Evolutionary conservation across 2,329 filamentous ascomycete species (phyloP).

Genomic region (Intubia oerlemansii): DNA sequence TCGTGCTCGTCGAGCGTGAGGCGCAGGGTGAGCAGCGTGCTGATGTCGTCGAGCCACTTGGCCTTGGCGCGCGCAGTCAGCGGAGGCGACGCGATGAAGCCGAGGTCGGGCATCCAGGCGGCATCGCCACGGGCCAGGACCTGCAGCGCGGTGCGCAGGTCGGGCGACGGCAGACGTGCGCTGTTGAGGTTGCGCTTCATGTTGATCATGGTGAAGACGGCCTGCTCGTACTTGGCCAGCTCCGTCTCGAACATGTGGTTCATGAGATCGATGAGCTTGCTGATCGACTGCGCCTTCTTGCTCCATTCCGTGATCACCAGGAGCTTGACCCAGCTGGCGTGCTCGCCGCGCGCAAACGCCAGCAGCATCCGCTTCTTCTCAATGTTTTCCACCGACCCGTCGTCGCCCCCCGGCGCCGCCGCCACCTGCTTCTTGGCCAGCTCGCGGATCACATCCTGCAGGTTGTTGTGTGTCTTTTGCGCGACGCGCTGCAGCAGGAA

Average conservation of each 20-base stretch:
- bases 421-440: constrained; percentile 47
- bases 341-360: constrained; percentile 57
- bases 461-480: constrained; percentile 62
- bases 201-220: constrained; percentile 42
- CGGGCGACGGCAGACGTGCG: constrained; percentile 69
- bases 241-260: constrained; percentile 43
- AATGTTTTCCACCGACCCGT: constrained; percentile 42
- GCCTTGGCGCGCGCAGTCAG: constrained; percentile 52
- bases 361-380: constrained; percentile 57
- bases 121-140: constrained; percentile 61
- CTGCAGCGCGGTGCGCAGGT: constrained; percentile 74
- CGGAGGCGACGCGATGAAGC: constrained; percentile 53
- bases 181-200: constrained; percentile 52
- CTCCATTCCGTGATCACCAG: constrained; percentile 85
- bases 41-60: constrained; percentile 57
- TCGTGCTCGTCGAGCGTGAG: constrained; percentile 73
- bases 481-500: constrained; percentile 57
- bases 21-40: constrained; percentile 62
- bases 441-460: constrained; percentile 47
- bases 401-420: constrained; percentile 35
- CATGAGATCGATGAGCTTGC: constrained; percentile 73
- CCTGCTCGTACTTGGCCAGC: constrained; percentile 34
- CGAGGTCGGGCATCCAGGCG: constrained; percentile 61
- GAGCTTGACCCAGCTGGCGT: constrained; percentile 81
- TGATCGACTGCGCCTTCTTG: constrained; percentile 55